Evolutionary conservation across 371 early-diverging fungal genomes (phyloP).

Genomic region (Neoconidiobolus thromboides): DNA sequence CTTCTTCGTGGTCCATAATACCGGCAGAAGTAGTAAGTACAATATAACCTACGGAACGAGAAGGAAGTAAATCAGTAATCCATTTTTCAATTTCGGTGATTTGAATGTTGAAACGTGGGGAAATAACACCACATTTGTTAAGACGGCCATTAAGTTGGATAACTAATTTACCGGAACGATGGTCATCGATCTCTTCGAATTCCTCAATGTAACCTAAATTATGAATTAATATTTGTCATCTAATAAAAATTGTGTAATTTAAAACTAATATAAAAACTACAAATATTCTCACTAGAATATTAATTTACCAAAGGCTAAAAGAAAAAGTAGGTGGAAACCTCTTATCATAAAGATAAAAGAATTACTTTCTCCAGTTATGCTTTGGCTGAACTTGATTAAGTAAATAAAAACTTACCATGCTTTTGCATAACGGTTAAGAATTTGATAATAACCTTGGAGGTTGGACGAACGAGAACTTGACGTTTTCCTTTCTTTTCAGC

Average conservation of each 20-base stretch:
- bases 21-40: conserved; percentile 94
- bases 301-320: not conserved
- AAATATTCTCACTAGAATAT: not conserved
- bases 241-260: not conserved
- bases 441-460: conserved; percentile 93
- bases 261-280: not conserved
- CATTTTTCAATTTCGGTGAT: conserved; percentile 90
- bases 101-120: conserved; percentile 98
- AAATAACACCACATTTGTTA: conserved; percentile 99
- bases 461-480: conserved; percentile 91
- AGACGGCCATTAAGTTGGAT: conserved; percentile 97
- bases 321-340: conserved; percentile 19
- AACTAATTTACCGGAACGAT: conserved; percentile 97
- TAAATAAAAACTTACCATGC: conserved; percentile 51
- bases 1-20: conserved; percentile 99
- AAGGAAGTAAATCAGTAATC: conserved; percentile 95
- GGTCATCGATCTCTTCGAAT: conserved; percentile 97
- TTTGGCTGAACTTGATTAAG: conserved; percentile 44
- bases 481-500: conserved; percentile 97
- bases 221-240: conserved; percentile 24
- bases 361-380: conserved; percentile 18
- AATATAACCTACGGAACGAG: conserved; percentile 99
- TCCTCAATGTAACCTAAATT: conserved; percentile 93
- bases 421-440: conserved; percentile 99
- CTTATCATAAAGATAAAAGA: conserved; percentile 11